phyloP scores from a whole-genome alignment of 176 grass and related monocot genomes.

The Alopecurus myosuroides region DNA sequence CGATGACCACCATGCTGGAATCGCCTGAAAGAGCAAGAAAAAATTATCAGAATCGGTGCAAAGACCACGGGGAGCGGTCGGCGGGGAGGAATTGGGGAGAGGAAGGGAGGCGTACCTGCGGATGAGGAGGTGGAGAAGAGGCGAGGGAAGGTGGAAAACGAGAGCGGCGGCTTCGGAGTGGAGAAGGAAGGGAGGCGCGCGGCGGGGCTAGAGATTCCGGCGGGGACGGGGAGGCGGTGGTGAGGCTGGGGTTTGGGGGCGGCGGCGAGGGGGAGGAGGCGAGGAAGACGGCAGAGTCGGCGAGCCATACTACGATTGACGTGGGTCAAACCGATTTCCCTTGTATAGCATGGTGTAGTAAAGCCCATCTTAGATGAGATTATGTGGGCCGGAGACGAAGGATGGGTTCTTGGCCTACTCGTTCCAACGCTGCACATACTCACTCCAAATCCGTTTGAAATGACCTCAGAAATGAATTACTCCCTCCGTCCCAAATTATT shows the following conservation, averaged over 20 bases:
- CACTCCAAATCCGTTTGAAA: no score
- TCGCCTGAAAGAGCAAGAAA: neutral
- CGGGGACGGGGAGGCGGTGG: neutral
- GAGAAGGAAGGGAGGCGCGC: neutral
- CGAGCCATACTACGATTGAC: slow-evolving; percentile 32
- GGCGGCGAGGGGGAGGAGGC: slow-evolving; percentile 19
- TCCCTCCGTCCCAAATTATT: no score
- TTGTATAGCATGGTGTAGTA: neutral
- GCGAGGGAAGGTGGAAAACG: neutral
- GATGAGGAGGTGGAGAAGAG: slow-evolving; percentile 34
- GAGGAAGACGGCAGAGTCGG: slow-evolving; percentile 40
- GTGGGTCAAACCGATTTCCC: neutral
- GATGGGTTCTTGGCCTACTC: neutral
- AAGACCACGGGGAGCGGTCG: neutral
- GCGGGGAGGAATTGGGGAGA: neutral
- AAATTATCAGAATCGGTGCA: neutral
- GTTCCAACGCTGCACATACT: neutral
- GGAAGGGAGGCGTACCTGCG: neutral
- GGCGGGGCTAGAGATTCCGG: slow-evolving; percentile 27
- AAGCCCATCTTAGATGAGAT: neutral
- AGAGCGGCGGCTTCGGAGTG: neutral
- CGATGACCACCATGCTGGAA: slow-evolving; percentile 23
- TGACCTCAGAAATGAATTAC: no score
- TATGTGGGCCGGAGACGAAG: neutral
- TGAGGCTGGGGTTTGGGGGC: neutral